Evolutionary conservation across 768 basidiomycete species (phyloP).

Genomic region (Psilocybe cyanescens): DNA sequence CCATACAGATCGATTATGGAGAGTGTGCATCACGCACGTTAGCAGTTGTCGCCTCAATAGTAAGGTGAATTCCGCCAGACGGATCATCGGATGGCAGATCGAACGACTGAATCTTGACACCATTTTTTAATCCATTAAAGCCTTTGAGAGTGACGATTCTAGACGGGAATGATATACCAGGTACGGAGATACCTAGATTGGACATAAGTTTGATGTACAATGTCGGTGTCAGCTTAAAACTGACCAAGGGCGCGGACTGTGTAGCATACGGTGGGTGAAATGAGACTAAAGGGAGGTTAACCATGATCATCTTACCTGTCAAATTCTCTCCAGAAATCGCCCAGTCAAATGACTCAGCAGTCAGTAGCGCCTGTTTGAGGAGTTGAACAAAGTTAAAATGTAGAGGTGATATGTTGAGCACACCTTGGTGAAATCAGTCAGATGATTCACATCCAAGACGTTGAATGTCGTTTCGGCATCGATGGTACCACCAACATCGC

Average conservation of each 20-base stretch:
- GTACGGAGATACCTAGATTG: conserved; percentile 54
- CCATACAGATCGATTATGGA: not conserved
- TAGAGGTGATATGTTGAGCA: not conserved
- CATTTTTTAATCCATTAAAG: conserved; percentile 67
- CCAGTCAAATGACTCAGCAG: conserved; percentile 71
- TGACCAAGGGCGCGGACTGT: conserved; percentile 61
- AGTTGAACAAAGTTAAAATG: not conserved
- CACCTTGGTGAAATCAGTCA: conserved; percentile 71
- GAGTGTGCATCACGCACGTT: conserved; percentile 51
- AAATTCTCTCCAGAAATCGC: conserved; percentile 67
- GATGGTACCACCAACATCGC: conserved; percentile 67
- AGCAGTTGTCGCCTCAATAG: conserved; percentile 57
- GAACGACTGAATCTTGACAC: conserved; percentile 67
- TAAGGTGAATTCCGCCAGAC: conserved; percentile 70
- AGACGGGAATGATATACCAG: conserved; percentile 54
- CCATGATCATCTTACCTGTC: conserved; percentile 43
- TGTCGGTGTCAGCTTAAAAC: conserved; percentile 12
- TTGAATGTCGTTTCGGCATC: conserved; percentile 57
- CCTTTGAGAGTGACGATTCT: conserved; percentile 70
- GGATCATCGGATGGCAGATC: conserved; percentile 75
- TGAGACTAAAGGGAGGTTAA: not conserved
- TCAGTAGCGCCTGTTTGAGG: conserved; percentile 52
- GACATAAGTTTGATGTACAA: not conserved
- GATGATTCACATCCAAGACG: conserved; percentile 56
- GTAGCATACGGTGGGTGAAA: not conserved